Conservation (phyloP, 1,284 basidiomycete species). For the Papiliotrema nemorosa region DNA sequence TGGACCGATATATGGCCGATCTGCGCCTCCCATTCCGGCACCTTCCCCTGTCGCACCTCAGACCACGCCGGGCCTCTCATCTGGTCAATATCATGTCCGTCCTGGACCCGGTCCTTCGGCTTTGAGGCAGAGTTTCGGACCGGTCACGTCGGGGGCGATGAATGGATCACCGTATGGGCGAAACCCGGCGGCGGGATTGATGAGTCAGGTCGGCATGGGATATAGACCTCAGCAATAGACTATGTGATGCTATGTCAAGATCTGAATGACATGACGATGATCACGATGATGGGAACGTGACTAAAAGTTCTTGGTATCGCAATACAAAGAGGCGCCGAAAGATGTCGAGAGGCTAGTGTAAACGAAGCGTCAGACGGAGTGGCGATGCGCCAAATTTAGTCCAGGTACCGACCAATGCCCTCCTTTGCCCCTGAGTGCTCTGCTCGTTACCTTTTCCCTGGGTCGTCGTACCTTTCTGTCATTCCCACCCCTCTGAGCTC, state of each 20-base stretch:
- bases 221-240: neutral
- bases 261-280: neutral
- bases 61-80: neutral
- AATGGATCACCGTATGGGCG: neutral
- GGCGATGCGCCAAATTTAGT: too few species aligned
- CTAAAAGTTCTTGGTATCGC: too few species aligned
- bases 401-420: too few species aligned
- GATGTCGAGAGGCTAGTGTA: too few species aligned
- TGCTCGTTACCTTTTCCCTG: too few species aligned
- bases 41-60: neutral
- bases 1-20: neutral
- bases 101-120: constrained; percentile 27
- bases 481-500: too few species aligned
- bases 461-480: too few species aligned
- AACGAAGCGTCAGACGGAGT: too few species aligned
- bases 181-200: constrained; percentile 1
- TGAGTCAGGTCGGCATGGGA: neutral
- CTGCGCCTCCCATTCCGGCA: neutral
- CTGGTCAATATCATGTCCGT: constrained; percentile 9
- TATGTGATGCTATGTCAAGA: neutral
- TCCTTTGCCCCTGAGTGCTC: too few species aligned
- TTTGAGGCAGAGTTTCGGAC: constrained; percentile 29
- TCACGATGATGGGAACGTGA: neutral
- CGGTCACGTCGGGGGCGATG: constrained; percentile 1
- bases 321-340: too few species aligned